A percentile compares a stretch with the other conserved stretches of the same genome.
phyloP scores from a whole-genome alignment of 2,329 filamentous ascomycete species.

The Monilinia polystroma region DNA sequence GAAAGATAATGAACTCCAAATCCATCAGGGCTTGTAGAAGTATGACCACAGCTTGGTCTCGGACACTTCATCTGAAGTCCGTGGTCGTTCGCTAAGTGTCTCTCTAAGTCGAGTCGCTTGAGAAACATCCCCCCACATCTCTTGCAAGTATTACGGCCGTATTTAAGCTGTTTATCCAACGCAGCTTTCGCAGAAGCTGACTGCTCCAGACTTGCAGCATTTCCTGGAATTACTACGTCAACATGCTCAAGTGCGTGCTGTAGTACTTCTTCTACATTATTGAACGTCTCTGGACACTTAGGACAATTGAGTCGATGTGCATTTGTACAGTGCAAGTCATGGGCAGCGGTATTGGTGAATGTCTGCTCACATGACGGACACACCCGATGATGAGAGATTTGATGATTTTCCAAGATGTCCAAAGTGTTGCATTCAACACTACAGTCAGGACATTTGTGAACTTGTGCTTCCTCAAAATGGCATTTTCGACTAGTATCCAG shows the following conservation, averaged over 20 bases:
- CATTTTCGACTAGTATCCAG: background rate
- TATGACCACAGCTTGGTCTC: background rate
- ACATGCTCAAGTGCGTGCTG: background rate
- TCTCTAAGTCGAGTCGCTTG: background rate
- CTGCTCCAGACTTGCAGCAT: background rate
- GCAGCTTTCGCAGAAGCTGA: background rate
- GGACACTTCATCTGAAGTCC: background rate
- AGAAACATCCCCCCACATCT: background rate
- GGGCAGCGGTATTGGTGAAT: background rate
- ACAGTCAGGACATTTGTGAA: background rate
- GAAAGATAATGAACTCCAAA: background rate
- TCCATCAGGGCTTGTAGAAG: background rate
- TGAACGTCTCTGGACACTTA: background rate
- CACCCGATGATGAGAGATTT: background rate
- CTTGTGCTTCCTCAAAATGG: background rate
- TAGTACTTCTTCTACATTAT: background rate
- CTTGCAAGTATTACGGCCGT: background rate
- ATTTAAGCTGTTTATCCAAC: background rate
- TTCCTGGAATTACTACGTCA: background rate
- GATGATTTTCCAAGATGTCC: background rate
- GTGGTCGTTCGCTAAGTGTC: background rate
- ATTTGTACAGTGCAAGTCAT: background rate
- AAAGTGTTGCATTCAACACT: background rate
- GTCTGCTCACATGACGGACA: background rate
- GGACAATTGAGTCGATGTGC: background rate